Evolutionary conservation across 2,329 filamentous ascomycete species (phyloP).

Genomic region (Monilinia fructigena): DNA sequence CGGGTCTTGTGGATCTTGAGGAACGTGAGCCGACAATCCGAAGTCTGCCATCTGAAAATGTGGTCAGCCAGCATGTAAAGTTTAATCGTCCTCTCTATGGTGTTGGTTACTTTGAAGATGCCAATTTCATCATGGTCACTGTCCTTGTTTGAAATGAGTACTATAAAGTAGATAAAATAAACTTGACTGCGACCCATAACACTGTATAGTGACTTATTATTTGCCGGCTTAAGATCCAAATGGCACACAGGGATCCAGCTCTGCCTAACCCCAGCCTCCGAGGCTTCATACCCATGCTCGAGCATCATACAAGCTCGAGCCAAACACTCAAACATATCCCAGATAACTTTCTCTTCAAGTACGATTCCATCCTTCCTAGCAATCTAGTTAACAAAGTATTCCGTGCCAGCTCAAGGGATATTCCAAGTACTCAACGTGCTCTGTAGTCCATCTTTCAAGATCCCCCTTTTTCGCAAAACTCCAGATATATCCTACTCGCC

Average conservation of each 20-base stretch:
- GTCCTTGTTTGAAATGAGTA: slow-evolving; percentile 2
- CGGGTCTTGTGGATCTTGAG: background rate
- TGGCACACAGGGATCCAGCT: slow-evolving; percentile 6
- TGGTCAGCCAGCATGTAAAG: background rate
- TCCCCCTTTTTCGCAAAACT: slow-evolving; percentile 1
- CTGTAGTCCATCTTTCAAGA: background rate
- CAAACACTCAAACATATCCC: slow-evolving; percentile 10
- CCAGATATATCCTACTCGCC: slow-evolving; percentile 7
- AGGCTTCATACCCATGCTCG: background rate
- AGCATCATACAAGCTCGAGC: slow-evolving; percentile 3
- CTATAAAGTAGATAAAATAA: background rate
- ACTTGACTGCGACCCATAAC: background rate
- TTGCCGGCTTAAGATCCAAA: slow-evolving; percentile 9
- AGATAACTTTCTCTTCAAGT: slow-evolving; percentile 2
- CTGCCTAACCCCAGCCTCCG: background rate
- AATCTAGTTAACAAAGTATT: background rate
- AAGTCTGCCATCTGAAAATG: background rate
- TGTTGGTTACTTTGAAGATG: background rate
- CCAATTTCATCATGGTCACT: background rate
- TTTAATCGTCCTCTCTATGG: background rate
- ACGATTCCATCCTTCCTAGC: background rate
- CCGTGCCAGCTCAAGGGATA: accelerated
- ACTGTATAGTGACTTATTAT: background rate
- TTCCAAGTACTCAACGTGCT: background rate
- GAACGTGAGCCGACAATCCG: background rate